Conservation (phyloP, 805 yeast species). For the Cyberlindnera mrakii region DNA sequence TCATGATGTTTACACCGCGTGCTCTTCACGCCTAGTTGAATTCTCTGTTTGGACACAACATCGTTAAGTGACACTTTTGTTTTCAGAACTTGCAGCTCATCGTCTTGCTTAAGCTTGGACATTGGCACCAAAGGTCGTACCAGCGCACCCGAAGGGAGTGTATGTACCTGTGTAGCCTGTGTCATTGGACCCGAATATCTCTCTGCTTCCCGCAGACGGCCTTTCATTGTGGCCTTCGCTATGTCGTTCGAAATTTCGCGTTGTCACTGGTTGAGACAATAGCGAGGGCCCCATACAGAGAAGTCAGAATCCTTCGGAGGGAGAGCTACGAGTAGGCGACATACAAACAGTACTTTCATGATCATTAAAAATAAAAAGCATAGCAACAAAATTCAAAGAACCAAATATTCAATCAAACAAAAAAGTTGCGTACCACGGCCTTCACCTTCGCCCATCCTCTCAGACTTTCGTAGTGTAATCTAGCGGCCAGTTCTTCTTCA, state of each 20-base stretch:
- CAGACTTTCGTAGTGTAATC: constrained; percentile 18
- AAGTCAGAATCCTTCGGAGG: too few species aligned
- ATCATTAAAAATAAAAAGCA: too few species aligned
- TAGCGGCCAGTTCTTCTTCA: constrained; percentile 33
- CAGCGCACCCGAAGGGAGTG: constrained; percentile 1
- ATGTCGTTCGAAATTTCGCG: too few species aligned
- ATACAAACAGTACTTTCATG: too few species aligned
- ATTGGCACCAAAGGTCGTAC: constrained; percentile 1
- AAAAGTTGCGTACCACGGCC: constrained; percentile 6
- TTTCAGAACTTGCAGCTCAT: constrained; percentile 11
- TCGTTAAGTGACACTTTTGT: constrained; percentile 11
- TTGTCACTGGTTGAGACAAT: too few species aligned
- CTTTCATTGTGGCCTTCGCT: too few species aligned
- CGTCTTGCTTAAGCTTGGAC: constrained; percentile 1
- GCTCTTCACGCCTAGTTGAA: constrained; percentile 11
- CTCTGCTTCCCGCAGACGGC: too few species aligned
- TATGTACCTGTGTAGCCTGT: background rate
- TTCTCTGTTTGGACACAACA: constrained; percentile 12
- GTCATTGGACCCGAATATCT: background rate
- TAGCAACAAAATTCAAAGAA: background rate
- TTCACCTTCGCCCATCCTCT: constrained; percentile 38
- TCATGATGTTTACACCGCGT: constrained; percentile 10
- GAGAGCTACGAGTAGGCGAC: too few species aligned
- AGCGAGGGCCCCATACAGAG: too few species aligned
- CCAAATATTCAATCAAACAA: constrained; percentile 6